A percentile compares a stretch with the other conserved stretches of the same genome.
phyloP scores from a whole-genome alignment of 73 alveolate genomes.

The Blepharisma japonicum region DNA sequence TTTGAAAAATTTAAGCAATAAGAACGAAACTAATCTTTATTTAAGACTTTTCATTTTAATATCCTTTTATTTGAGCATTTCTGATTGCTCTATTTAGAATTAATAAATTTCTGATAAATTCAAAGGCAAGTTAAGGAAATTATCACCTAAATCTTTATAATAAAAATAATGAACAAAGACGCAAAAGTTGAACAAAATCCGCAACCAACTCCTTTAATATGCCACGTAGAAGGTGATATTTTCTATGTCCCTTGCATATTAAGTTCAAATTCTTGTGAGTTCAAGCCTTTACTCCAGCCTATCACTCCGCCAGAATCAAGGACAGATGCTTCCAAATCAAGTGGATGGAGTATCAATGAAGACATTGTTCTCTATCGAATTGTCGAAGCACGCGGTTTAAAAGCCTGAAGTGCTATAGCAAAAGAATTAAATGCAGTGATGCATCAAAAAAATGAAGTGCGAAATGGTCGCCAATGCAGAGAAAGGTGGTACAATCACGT shows the following conservation, averaged over 20 bases:
- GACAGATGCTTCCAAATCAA: background rate
- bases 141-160: too few relatives aligned
- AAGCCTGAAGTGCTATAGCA: conserved; percentile 18
- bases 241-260: background rate
- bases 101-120: too few relatives aligned
- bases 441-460: background rate
- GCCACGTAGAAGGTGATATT: background rate
- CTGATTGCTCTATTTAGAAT: too few relatives aligned
- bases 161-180: too few relatives aligned
- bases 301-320: background rate
- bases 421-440: conserved; percentile 11
- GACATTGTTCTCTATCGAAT: background rate
- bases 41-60: too few relatives aligned
- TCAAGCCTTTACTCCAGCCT: background rate
- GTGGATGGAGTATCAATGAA: background rate
- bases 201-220: too few relatives aligned
- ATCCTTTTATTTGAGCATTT: too few relatives aligned
- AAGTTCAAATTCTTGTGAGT: background rate
- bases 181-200: too few relatives aligned
- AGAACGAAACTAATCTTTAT: too few relatives aligned
- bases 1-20: too few relatives aligned
- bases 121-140: too few relatives aligned
- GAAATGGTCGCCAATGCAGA: conserved; percentile 78
- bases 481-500: conserved; percentile 84
- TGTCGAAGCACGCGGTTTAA: background rate